Percentiles rank a stretch among this genome's conserved stretches.
Evolutionary conservation across 306 rosid species (phyloP).

Genomic region (Myrica gale): DNA sequence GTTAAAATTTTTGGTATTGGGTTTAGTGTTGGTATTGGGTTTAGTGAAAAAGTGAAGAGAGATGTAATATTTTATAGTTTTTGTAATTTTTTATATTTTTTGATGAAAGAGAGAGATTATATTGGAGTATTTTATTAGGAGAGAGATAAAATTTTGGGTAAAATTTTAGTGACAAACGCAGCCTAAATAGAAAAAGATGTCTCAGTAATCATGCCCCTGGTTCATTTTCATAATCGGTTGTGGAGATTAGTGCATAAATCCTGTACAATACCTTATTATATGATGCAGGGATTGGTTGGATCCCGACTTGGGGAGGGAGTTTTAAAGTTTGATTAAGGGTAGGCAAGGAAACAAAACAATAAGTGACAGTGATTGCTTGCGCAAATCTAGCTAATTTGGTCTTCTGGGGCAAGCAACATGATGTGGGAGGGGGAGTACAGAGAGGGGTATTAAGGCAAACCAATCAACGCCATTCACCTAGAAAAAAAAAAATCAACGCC

Average conservation of each 20-base stretch:
- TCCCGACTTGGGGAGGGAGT: conserved; percentile 25
- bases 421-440: conserved; percentile 10
- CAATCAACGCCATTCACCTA: conserved; percentile 5
- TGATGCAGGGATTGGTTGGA: not conserved
- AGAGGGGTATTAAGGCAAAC: conserved; percentile 7
- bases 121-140: no score
- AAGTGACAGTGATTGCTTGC: conserved; percentile 68
- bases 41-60: no score
- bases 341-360: conserved; percentile 32
- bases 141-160: no score
- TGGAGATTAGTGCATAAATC: no score
- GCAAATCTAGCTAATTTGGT: conserved; percentile 84
- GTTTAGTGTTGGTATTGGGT: no score
- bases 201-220: not conserved
- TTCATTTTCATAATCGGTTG: not conserved
- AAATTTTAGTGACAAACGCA: no score
- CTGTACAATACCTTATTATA: not conserved
- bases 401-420: conserved; percentile 38
- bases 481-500: conserved; percentile 1
- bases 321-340: conserved; percentile 36
- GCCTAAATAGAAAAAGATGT: not conserved
- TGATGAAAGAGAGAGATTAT: no score
- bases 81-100: no score
- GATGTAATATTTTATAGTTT: no score
- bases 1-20: no score